A percentile compares a stretch with the other conserved stretches of the same genome.
Conservation (phyloP, 108 stramenopile species). For the Nitzschia palea region DNA sequence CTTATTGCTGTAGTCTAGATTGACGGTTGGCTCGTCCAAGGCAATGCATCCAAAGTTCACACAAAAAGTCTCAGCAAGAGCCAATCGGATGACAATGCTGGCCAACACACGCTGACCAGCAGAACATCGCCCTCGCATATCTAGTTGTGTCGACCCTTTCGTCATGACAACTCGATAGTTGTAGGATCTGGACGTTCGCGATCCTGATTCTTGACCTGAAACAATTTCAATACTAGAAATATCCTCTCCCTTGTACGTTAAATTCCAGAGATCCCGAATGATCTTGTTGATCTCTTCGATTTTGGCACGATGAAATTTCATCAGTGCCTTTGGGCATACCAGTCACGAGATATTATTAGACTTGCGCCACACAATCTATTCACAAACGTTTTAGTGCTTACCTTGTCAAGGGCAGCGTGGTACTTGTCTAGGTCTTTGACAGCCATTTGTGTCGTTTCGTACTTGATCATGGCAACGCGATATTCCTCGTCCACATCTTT, state of each 20-base stretch:
- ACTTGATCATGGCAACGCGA: constrained; percentile 78
- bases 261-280: constrained; percentile 94
- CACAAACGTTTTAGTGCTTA: not conserved
- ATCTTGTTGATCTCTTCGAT: constrained; percentile 98
- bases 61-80: constrained; percentile 98
- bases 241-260: constrained; percentile 97
- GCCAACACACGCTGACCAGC: constrained; percentile 95
- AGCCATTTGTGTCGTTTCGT: constrained; percentile 91
- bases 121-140: constrained; percentile 98
- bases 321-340: constrained; percentile 64
- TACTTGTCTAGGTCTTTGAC: constrained; percentile 93
- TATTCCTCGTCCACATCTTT: constrained; percentile 87
- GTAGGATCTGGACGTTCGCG: constrained; percentile 72
- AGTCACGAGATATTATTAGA: too few relatives aligned
- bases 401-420: constrained; percentile 85
- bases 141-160: constrained; percentile 78
- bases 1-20: constrained; percentile 94
- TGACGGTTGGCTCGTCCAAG: constrained; percentile 95
- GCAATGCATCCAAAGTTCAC: constrained; percentile 95
- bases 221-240: constrained; percentile 96
- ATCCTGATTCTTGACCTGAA: constrained; percentile 82
- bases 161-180: constrained; percentile 99
- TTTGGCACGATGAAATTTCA: constrained; percentile 90
- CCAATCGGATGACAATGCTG: constrained; percentile 97
- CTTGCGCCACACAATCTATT: too few relatives aligned